Base-by-base conservation (phyloP, 2,329 filamentous ascomycete genomes). In the Aureobasidium lini region DNA sequence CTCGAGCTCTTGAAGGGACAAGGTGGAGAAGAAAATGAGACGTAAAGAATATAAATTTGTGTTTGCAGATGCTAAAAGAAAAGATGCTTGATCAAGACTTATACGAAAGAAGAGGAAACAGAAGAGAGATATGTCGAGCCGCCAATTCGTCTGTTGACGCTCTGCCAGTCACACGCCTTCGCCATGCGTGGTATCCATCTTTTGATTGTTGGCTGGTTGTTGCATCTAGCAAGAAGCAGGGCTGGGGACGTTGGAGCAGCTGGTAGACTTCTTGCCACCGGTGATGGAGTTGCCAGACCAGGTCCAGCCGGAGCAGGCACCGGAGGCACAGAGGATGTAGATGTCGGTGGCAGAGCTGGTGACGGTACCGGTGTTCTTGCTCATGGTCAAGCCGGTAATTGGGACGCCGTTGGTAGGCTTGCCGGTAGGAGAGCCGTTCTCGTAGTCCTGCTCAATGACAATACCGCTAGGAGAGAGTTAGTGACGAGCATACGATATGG, bases 371-470 rank as follows among this genome's bases (percentile, higher is more conserved):
- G 66, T 73, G 60, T 82, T 71, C 59, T 74, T 68, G 49, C 71
- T 68, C 48, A 82, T 66, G 1, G 71, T 76, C 9, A 82, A 62
- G 6, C 72, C 75, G 8, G 79, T 81, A 67, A 52, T 52, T n/a
- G 49, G 49, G 23, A 53, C 49, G 9, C 49, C 49, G 23, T 65
- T 64, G 37, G 76, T 79, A 15, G 78, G 75, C 0, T 11, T 68
- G 16, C 77, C 78, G 6, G 71, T 76, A 4, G 75, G 73, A 43
- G 74, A 73, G 56, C 77, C 76, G 62, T 79, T 79, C 64, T 76
- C 70, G 64, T 83, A 84, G 67, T 84, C 80, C 72, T 85, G 83
- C 69, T 84, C 73, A 60, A 85, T 56, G 52, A 56, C 52, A 4
- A 56, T 46, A 29, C 52, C 52, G 52, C 39, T 42, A 7, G 39